Evolutionary conservation across 306 rosid species (phyloP).

Genomic region (peach (Prunus persica)): DNA sequence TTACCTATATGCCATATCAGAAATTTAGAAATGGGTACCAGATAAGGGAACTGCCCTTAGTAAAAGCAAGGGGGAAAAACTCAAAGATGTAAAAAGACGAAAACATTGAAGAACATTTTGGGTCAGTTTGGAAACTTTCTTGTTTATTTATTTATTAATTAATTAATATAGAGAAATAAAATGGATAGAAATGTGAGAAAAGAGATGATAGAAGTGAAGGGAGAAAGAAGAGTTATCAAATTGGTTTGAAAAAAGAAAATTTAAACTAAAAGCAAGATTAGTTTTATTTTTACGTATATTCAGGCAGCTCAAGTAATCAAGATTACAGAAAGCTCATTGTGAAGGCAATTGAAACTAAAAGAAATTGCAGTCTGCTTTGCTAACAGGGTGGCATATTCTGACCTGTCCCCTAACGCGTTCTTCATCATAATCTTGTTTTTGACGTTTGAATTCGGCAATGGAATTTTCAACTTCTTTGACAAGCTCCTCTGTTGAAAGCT

Average conservation of each 20-base stretch:
- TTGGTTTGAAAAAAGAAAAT: background rate
- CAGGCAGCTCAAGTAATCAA: background rate
- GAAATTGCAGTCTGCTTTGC: conserved; percentile 5
- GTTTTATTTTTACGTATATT: background rate
- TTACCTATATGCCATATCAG: background rate
- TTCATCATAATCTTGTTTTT: conserved; percentile 80
- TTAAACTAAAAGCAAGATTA: background rate
- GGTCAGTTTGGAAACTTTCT: background rate
- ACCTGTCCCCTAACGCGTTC: conserved; percentile 85
- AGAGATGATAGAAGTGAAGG: background rate
- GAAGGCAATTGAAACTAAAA: background rate
- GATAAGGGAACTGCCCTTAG: background rate
- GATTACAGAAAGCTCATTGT: background rate
- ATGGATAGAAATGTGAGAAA: background rate
- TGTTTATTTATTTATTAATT: background rate
- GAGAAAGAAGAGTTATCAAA: background rate
- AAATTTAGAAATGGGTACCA: background rate
- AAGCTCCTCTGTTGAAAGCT: conserved; percentile 79
- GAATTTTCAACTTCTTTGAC: conserved; percentile 94
- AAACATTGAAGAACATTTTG: background rate
- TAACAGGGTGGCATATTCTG: conserved; percentile 22
- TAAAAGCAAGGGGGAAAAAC: background rate
- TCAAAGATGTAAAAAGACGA: background rate
- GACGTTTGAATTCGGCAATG: conserved; percentile 72
- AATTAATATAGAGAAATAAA: background rate